Evolutionary conservation across 2,329 filamentous ascomycete genomes (phyloP), one percentile per base, ranked within the genome.

Genomic region (Volutella citrinella): DNA sequence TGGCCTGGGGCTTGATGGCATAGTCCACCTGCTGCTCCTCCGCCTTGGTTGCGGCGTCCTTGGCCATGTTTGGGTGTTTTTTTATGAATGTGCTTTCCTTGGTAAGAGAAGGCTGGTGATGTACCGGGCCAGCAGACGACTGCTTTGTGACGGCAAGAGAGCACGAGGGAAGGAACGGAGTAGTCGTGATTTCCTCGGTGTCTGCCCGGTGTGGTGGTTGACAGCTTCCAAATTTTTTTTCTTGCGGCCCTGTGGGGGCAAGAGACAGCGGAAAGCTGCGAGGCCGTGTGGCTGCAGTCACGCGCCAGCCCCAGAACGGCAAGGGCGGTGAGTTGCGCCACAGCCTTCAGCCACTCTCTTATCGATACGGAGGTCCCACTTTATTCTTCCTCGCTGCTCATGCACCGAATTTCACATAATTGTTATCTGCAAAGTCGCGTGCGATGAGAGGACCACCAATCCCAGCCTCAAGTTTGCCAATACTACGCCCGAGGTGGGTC

Each of bases 1-100:
- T 72, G 56, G 85, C 82, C 74, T 94, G 82, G 36, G 93, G 93
- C 80, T 96, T 95, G 73, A 98, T 96, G 64, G 78, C 76, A 64
- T 87, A 87, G 57, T 91, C 84, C n/a, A n/a, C n/a, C 56, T 78
- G 76, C 60, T 85, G 82, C 60, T 71, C 68, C 34, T 46, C 40
- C 29, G 51, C 55, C 48, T 56, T 59, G 36, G 45, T 53, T 48
- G 51, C 56, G 49, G 68, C 60, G 42, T 71, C 74, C 67, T 77
- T 72, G 40, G 65, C 65, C 64, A 68, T 69, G 23, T 33, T 54
- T 52, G 31, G 31, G 19, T 34, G 10, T 26, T 34, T 26, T 37
- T 14, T 17, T 20, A 19, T 21, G 34, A 27, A 16, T 42, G 40
- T 39, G 41, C 40, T 36, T 40, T 33, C 36, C 29, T 20, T 36